Evolutionary conservation across 352 stramenopile species (phyloP).

Genomic region (Thalassiosira oceanica): DNA sequence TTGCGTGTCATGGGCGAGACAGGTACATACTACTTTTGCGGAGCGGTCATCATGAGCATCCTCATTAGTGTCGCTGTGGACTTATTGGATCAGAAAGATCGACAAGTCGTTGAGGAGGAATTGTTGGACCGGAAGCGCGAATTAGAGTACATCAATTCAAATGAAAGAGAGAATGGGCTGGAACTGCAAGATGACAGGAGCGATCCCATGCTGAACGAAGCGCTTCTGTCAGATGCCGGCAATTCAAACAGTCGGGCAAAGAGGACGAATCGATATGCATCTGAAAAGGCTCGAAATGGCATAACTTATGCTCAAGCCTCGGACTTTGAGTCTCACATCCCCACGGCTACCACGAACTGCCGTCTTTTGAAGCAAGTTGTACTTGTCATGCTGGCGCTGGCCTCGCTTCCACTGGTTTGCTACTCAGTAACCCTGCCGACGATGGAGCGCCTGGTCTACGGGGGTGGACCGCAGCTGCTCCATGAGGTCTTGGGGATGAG

Average conservation of each 20-base stretch:
- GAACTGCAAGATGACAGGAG: slow-evolving; percentile 18
- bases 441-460: slow-evolving; percentile 73
- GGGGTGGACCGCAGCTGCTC: slow-evolving; percentile 63
- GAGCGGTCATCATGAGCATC: slow-evolving; percentile 77
- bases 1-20: slow-evolving; percentile 67
- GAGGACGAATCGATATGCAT: background rate
- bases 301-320: background rate
- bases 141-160: background rate
- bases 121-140: slow-evolving; percentile 14
- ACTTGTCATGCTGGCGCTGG: slow-evolving; percentile 29
- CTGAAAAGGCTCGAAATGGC: background rate
- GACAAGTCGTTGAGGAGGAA: slow-evolving; percentile 12
- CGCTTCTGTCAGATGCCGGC: background rate
- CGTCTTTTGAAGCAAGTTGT: slow-evolving; percentile 23
- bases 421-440: slow-evolving; percentile 54
- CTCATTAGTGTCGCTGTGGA: slow-evolving; percentile 74
- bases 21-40: slow-evolving; percentile 79
- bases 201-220: background rate
- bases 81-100: slow-evolving; percentile 50
- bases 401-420: slow-evolving; percentile 33
- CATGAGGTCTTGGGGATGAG: slow-evolving; percentile 74
- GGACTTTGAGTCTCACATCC: slow-evolving; percentile 7
- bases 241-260: background rate
- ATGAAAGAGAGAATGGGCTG: background rate
- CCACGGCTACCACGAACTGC: slow-evolving; percentile 32